Evolutionary conservation across 148 eudicot genomes (phyloP).

Genomic region (Arbutus unedo): DNA sequence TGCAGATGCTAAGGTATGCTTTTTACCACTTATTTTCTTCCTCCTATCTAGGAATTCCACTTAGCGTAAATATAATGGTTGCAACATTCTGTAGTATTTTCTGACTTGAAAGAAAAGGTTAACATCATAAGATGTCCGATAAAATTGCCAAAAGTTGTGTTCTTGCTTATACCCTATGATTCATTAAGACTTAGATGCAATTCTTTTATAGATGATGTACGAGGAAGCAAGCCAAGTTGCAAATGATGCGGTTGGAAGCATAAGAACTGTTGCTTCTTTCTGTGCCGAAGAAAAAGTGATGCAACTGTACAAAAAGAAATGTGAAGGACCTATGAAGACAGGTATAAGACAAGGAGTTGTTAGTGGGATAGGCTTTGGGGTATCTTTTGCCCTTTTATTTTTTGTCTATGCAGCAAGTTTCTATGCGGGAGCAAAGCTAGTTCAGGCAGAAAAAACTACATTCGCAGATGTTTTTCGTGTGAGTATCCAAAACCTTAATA

Average conservation of each 20-base stretch:
- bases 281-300: constrained; percentile 64
- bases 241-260: constrained; percentile 74
- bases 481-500: constrained; percentile 8
- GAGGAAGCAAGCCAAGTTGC: constrained; percentile 87
- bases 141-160: not conserved
- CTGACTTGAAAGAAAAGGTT: not conserved
- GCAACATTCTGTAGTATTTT: not conserved
- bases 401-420: constrained; percentile 45
- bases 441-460: constrained; percentile 47
- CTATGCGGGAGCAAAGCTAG: constrained; percentile 60
- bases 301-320: constrained; percentile 48
- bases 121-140: not conserved
- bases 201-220: constrained; percentile 42
- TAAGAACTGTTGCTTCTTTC: constrained; percentile 77
- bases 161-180: not conserved
- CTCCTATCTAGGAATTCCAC: not conserved
- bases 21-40: not conserved
- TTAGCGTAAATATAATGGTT: not conserved
- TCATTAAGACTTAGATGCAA: not conserved
- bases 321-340: constrained; percentile 46
- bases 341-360: constrained; percentile 55
- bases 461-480: constrained; percentile 51
- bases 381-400: constrained; percentile 37
- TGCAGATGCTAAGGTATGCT: constrained; percentile 71
- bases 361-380: constrained; percentile 55